A percentile compares a stretch with the other conserved stretches of the same genome.
Conservation (phyloP, 768 basidiomycete species). For the Hortiboletus flavorubellus region DNA sequence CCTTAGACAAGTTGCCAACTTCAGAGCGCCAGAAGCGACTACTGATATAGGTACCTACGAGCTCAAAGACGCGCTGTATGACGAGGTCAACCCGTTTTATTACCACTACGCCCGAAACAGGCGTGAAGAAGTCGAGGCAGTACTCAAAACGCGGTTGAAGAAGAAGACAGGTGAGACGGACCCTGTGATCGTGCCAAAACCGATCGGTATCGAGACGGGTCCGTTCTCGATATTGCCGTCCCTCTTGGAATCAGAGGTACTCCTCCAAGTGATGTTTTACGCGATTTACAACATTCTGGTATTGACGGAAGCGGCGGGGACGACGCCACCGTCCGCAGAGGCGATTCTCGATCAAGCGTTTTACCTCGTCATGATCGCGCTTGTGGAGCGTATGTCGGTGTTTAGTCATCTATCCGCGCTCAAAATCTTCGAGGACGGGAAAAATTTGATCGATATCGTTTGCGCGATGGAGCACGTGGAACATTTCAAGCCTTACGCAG, state of each 20-base stretch:
- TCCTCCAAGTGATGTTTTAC: slow-evolving; percentile 83
- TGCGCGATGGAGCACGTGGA: slow-evolving; percentile 78
- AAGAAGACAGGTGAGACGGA: slow-evolving; percentile 60
- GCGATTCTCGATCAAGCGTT: slow-evolving; percentile 87
- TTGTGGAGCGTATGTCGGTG: slow-evolving; percentile 62
- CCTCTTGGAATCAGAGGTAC: slow-evolving; percentile 64
- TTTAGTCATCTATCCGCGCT: slow-evolving; percentile 60
- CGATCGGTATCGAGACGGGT: slow-evolving; percentile 58
- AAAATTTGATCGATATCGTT: slow-evolving; percentile 67
- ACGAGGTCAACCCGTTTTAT: slow-evolving; percentile 93
- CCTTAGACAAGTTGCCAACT: slow-evolving; percentile 73
- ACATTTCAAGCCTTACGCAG: slow-evolving; percentile 66
- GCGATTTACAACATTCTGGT: slow-evolving; percentile 71
- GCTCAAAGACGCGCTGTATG: slow-evolving; percentile 75
- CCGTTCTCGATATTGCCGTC: slow-evolving; percentile 67
- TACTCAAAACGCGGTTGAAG: slow-evolving; percentile 63
- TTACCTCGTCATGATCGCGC: slow-evolving; percentile 80
- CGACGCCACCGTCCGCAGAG: slow-evolving; percentile 75
- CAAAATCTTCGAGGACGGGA: slow-evolving; percentile 54
- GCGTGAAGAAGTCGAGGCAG: slow-evolving; percentile 83
- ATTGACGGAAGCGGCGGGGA: slow-evolving; percentile 55
- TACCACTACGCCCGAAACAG: slow-evolving; percentile 94
- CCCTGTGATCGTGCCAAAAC: slow-evolving; percentile 72
- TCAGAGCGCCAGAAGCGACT: slow-evolving; percentile 74
- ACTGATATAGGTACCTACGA: slow-evolving; percentile 86